Evolutionary conservation across 257 asterid species (phyloP).

Genomic region (Agastache rugosa): DNA sequence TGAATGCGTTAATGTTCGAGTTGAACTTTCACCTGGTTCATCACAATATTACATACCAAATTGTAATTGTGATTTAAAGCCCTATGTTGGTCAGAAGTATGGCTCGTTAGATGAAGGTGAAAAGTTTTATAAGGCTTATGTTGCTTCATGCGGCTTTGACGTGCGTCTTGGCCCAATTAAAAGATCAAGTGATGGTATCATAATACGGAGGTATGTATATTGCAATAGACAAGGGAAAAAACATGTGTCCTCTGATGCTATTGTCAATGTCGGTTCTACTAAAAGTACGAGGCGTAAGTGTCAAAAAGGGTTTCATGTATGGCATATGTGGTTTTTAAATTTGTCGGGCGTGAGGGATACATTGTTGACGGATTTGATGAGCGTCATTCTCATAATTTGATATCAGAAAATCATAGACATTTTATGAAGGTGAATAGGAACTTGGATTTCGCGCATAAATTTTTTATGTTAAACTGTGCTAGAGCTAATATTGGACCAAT

Average conservation of each 20-base stretch:
- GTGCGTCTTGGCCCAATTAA: not conserved
- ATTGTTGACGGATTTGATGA: not conserved
- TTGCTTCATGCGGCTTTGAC: not conserved
- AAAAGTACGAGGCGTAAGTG: too few relatives aligned
- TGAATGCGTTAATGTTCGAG: not conserved
- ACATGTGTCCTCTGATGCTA: not conserved
- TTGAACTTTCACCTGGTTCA: not conserved
- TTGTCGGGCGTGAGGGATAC: not conserved
- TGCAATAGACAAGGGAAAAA: not conserved
- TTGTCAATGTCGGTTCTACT: not conserved
- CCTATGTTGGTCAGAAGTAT: not conserved
- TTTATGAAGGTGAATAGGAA: slow-evolving; percentile 1
- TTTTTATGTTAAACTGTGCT: not conserved
- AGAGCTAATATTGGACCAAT: not conserved
- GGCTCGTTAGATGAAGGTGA: not conserved
- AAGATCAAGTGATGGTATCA: not conserved
- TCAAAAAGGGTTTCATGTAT: not conserved
- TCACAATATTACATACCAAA: not conserved
- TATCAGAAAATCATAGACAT: not conserved
- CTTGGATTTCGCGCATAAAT: not conserved
- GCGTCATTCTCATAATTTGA: not conserved
- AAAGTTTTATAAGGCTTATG: not conserved
- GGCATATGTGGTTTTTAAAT: not conserved
- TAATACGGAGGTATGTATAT: not conserved
- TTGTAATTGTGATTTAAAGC: not conserved